Conservation (phyloP, 176 grass and related monocot genomes). For the Panicum miliaceum region DNA sequence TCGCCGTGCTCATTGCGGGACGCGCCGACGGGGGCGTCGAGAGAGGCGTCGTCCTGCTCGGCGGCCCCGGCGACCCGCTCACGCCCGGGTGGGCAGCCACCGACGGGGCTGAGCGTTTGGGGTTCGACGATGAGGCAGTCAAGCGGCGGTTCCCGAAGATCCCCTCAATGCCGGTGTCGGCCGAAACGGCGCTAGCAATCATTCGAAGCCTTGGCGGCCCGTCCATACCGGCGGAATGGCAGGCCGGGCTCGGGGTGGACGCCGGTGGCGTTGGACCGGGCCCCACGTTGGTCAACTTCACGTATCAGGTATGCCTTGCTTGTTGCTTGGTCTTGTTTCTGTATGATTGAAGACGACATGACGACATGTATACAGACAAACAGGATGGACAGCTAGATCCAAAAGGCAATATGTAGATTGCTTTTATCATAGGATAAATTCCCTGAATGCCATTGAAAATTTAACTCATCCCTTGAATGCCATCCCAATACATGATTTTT, state of each 20-base stretch:
- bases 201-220: conserved; percentile 64
- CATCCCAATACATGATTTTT: too few relatives aligned
- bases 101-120: conserved; percentile 52
- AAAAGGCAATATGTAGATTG: conserved; percentile 20
- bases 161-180: conserved; percentile 87
- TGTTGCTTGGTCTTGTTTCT: conserved; percentile 10
- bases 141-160: conserved; percentile 67
- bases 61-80: conserved; percentile 74
- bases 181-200: conserved; percentile 55
- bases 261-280: conserved; percentile 63
- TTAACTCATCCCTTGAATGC: too few relatives aligned
- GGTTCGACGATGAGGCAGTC: conserved; percentile 51
- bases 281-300: conserved; percentile 80
- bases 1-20: conserved; percentile 69
- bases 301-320: conserved; percentile 56
- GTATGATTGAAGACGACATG: conserved; percentile 7
- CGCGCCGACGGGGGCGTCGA: conserved; percentile 72
- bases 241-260: neutral
- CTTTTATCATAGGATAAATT: neutral
- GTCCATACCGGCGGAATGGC: conserved; percentile 57
- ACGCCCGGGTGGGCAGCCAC: conserved; percentile 85
- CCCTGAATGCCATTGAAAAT: too few relatives aligned
- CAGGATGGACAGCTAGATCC: neutral
- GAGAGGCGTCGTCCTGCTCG: conserved; percentile 75
- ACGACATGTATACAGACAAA: neutral